Base-by-base conservation (phyloP, 129 eudicot genomes). In the sunflower (Helianthus annuus) region DNA sequence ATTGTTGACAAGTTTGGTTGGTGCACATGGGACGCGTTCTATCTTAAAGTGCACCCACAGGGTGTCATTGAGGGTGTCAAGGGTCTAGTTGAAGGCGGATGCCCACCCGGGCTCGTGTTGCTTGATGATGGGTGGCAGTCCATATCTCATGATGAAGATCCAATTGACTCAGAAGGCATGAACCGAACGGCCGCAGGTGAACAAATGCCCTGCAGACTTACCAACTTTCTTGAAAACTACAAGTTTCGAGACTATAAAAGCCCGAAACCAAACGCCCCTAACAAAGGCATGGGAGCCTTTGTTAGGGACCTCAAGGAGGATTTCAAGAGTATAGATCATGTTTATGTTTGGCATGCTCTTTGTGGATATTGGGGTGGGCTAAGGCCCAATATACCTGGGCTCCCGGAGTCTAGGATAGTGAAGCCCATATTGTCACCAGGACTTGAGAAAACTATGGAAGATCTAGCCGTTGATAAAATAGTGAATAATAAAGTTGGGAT, bases 81-180 rank as follows among this genome's bases (percentile, higher is more conserved):
- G 68, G 88, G 88, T 9, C 86, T 93, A 4, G 91, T 80, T 2
- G 84, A 89, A 42, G 96, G 96, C 9, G 98, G 96, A 2, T 89
- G 96, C 82, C 98, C 98, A 14, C 98, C 98, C 2, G 96, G 95
- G 36, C 81, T 93, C 11, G 96, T 93, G 36, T 44, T 93, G 46
- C 84, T 93, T 15, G 98, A 93, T 45, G 98, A 93, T 46, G 98
- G 98, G n/a, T 93, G 98, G 98, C 98, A 93, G 15, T 89, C 96
- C 38, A 89, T 93, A 34, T 72, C 87, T 66, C 98, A 93, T 46
- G 98, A 93, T 27, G 90, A 85, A 4, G 95, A 89, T 42, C 92
- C 95, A 0, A 58, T 87, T 40, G 71, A 78, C n/a, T 68, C 84
- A 7, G 98, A 93, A 76, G 96, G 98, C 9, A 89, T 82, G 56